Conservation (phyloP, 768 basidiomycete genomes). For the Lanmaoa pseudosensibilis region DNA sequence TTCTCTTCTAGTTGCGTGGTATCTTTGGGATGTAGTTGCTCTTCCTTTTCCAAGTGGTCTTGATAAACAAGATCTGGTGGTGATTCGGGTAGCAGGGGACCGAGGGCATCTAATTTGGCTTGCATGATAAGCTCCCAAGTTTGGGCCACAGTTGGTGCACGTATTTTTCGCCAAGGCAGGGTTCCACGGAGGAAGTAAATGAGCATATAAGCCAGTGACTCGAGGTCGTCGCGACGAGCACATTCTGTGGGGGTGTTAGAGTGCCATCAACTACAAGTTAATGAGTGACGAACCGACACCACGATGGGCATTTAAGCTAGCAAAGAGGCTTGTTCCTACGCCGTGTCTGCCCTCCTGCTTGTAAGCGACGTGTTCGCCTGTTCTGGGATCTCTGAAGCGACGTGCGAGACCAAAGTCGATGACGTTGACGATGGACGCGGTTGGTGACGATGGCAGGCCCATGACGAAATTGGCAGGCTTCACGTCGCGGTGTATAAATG, state of each 20-base stretch:
- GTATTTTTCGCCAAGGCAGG: constrained; percentile 75
- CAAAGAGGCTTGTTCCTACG: constrained; percentile 77
- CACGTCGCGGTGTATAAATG: constrained; percentile 94
- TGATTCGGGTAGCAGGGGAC: constrained; percentile 17
- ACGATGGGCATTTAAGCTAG: constrained; percentile 72
- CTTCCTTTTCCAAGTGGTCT: not conserved
- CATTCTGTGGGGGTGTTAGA: constrained; percentile 46
- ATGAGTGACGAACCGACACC: constrained; percentile 56
- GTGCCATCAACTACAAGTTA: not conserved
- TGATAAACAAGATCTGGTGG: constrained; percentile 16
- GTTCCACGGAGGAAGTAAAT: constrained; percentile 79
- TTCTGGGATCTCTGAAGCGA: constrained; percentile 67
- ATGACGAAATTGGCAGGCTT: constrained; percentile 99
- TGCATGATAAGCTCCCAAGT: constrained; percentile 81
- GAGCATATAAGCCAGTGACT: constrained; percentile 80
- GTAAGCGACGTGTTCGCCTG: constrained; percentile 69
- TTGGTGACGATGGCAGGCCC: constrained; percentile 63
- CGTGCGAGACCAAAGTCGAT: constrained; percentile 87
- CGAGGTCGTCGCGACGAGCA: constrained; percentile 76
- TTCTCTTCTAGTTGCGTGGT: constrained; percentile 10
- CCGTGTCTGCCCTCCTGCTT: constrained; percentile 72
- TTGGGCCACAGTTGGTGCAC: constrained; percentile 60
- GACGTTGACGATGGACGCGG: constrained; percentile 79
- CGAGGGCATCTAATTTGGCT: constrained; percentile 62
- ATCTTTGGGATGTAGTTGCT: constrained; percentile 1